These are phyloP conservation scores for Pholiota adiposa DNA, from an alignment of 1,284 basidiomycete genomes.

Conservation along the genomic window DNA sequence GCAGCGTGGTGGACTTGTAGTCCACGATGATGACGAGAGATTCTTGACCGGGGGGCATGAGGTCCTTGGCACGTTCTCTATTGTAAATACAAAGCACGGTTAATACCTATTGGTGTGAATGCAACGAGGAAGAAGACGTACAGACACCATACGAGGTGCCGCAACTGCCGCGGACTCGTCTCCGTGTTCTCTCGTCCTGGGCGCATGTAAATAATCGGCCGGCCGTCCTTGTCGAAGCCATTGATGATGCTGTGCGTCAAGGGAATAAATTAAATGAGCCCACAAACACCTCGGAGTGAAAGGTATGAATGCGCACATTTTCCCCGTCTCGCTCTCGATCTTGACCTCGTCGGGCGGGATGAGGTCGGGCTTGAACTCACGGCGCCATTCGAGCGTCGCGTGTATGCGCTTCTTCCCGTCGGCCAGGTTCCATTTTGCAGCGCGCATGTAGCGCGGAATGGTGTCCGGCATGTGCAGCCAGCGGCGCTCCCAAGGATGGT, in stretches of 20 bases:
- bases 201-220: constrained; percentile 85
- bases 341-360: constrained; percentile 79
- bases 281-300: background rate
- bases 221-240: constrained; percentile 82
- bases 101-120: background rate
- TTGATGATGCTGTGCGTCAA: constrained; percentile 63
- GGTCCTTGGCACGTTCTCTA: constrained; percentile 84
- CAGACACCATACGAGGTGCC: constrained; percentile 85
- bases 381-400: constrained; percentile 79
- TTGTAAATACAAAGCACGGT: background rate
- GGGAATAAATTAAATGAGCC: background rate
- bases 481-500: constrained; percentile 74
- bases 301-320: constrained; percentile 66
- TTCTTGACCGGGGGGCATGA: constrained; percentile 84
- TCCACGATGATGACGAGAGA: constrained; percentile 83
- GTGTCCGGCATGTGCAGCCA: constrained; percentile 79
- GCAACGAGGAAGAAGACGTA: constrained; percentile 42
- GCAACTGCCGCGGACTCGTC: constrained; percentile 74
- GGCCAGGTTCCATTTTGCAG: constrained; percentile 80
- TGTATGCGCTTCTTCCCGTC: constrained; percentile 81
- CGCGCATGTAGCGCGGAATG: constrained; percentile 81
- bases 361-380: constrained; percentile 82
- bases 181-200: constrained; percentile 85
- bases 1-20: constrained; percentile 80
- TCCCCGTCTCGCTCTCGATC: constrained; percentile 82